Evolutionary conservation across 2,329 filamentous ascomycete genomes (phyloP), one percentile per base, ranked within the genome.

Genomic region (Orbilia blumenaviensis): DNA sequence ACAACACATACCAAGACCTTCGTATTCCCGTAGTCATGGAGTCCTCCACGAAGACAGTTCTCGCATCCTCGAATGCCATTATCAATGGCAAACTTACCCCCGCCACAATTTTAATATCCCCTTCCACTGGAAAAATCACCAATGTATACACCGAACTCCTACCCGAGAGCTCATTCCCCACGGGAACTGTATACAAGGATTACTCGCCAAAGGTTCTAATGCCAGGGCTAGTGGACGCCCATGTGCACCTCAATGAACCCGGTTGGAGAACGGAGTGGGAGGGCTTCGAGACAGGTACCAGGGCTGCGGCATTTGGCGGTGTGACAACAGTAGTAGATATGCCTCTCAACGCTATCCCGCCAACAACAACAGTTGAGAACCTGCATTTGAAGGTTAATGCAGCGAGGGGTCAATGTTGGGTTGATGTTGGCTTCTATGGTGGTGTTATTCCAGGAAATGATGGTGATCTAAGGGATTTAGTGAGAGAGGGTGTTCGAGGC

Each of bases 391-490:
- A 99, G 86, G 86, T 97, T 52, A 87, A 88, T 27, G 95, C 95
- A 23, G 93, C 93, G 42, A 84, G 88, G 77, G 93, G 92, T 34
- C 91, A 98, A 84, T 97, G 94, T 84, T 99, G 94, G 94, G 93
- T 98, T 25, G 95, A 98, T 80, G 94, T 98, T n/a, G 95, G 93
- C 29, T 98, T 99, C 83, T 98, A 98, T 82, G 95, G 95, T 25
- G 95, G 95, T 32, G 89, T 98, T 41, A 89, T 99, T 54, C 95
- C 95, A 2, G 95, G 94, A 1, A 99, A 99, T 81, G 88, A 90
- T 1, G 83, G 87, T 9, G 89, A 98, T 81, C 84, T 99, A 66
- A 89, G 92, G 80, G 90, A 89, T 0, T 86, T 99, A 2, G 91
- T 98, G 0, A 87, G 92, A 68, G 91, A 89, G 42, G 95, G 95